A percentile compares a stretch with the other conserved stretches of the same genome.
Evolutionary conservation across 2,329 filamentous ascomycete genomes (phyloP).

Genomic region (Alternaria sp.): DNA sequence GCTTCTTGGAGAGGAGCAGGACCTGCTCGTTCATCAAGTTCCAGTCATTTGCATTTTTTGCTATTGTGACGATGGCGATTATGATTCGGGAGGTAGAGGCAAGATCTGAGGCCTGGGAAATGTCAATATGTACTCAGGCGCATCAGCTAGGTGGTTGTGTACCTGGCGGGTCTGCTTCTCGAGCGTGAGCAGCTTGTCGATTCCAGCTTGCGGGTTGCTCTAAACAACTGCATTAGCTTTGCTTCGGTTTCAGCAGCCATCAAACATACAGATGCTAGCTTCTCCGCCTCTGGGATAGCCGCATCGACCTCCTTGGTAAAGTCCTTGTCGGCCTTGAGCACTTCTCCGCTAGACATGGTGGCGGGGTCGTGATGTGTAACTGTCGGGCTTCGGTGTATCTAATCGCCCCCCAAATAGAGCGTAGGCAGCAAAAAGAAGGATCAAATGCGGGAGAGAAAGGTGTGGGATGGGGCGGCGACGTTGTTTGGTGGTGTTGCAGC

Average conservation of each 20-base stretch:
- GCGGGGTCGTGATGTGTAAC: constrained; percentile 32
- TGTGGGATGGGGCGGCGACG: constrained; percentile 16
- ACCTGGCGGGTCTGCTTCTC: constrained; percentile 99
- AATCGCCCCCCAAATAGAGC: constrained; percentile 7
- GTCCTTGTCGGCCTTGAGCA: constrained; percentile 97
- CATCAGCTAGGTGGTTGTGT: constrained; percentile 29
- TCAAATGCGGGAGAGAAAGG: constrained; percentile 1
- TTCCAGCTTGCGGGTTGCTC: constrained; percentile 82
- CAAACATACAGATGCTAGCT: constrained; percentile 79
- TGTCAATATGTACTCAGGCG: constrained; percentile 32
- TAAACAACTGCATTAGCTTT: constrained; percentile 48
- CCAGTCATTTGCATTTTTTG: constrained; percentile 94
- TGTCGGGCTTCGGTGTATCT: not conserved
- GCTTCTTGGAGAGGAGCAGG: constrained; percentile 95
- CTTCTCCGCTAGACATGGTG: constrained; percentile 78
- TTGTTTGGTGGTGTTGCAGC: constrained; percentile 31
- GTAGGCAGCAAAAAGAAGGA: not conserved
- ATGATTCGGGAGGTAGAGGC: constrained; percentile 91
- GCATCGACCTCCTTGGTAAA: constrained; percentile 95
- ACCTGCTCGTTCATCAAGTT: constrained; percentile 95
- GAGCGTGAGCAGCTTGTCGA: constrained; percentile 89
- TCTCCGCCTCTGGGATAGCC: constrained; percentile 87
- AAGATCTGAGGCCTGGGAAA: constrained; percentile 85
- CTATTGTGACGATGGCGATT: constrained; percentile 88
- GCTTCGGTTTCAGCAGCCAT: not conserved